Percentiles rank a stretch among this genome's conserved stretches.
Conservation (phyloP, 2,329 filamentous ascomycete species). For the Phaeosphaeria sp. region DNA sequence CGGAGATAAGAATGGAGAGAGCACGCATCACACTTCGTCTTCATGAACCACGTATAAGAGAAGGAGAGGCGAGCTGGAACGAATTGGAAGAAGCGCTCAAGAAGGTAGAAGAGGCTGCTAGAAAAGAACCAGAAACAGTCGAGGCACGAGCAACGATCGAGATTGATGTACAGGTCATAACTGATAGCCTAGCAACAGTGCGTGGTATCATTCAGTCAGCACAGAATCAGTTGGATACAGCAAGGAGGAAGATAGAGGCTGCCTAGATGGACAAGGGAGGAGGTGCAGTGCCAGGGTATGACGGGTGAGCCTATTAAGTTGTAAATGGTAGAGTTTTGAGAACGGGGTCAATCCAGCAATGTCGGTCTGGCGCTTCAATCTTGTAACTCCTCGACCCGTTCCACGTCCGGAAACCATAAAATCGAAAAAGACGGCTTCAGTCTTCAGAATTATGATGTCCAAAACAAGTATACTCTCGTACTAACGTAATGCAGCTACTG, state of each 20-base stretch:
- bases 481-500: background rate
- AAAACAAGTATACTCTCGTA: background rate
- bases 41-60: background rate
- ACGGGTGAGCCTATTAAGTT: no score
- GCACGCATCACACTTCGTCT: background rate
- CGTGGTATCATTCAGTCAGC: background rate
- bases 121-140: background rate
- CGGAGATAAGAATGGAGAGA: background rate
- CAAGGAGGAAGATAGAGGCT: background rate
- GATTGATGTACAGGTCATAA: constrained; percentile 1
- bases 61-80: background rate
- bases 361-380: no score
- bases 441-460: background rate
- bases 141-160: constrained; percentile 1
- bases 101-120: constrained; percentile 2
- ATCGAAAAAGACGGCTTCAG: background rate
- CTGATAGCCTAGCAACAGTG: background rate
- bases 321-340: no score
- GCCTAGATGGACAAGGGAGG: background rate
- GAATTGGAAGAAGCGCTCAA: background rate
- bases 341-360: no score
- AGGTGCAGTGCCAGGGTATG: background rate
- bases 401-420: background rate
- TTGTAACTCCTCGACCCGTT: background rate
- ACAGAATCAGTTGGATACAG: background rate